Conservation (phyloP, 2,329 filamentous ascomycete genomes). For the Xylaria sp. region DNA sequence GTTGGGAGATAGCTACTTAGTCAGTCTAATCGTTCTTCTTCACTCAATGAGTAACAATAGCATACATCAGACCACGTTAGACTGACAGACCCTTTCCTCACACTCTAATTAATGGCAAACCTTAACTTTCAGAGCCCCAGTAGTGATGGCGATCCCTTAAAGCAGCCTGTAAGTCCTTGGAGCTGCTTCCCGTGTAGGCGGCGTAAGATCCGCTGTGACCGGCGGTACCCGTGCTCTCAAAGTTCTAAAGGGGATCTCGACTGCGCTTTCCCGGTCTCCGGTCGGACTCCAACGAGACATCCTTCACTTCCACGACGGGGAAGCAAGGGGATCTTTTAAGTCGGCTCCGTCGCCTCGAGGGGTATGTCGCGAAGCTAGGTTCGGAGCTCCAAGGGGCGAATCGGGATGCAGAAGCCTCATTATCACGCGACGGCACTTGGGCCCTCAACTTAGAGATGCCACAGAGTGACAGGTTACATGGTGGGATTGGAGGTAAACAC, state of each 20-base stretch:
- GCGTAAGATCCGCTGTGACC: constrained; percentile 24
- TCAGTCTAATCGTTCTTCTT: background rate
- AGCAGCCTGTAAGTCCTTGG: constrained; percentile 24
- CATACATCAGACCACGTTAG: background rate
- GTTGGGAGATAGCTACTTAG: background rate
- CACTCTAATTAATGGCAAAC: constrained; percentile 7
- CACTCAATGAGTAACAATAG: background rate
- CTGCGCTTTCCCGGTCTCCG: constrained; percentile 25
- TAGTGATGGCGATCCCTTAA: background rate
- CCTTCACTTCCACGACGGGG: constrained; percentile 15
- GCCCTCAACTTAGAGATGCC: background rate
- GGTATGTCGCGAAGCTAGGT: constrained; percentile 17
- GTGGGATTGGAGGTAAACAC: background rate
- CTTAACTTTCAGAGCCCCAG: background rate
- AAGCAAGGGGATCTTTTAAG: constrained; percentile 23
- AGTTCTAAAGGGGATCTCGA: constrained; percentile 22
- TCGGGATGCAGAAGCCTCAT: background rate
- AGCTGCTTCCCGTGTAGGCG: constrained; percentile 26
- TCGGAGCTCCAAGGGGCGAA: background rate
- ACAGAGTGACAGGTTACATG: background rate
- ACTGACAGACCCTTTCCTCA: background rate
- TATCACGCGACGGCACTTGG: background rate
- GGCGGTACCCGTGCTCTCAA: constrained; percentile 16
- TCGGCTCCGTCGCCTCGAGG: constrained; percentile 27
- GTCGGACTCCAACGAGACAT: constrained; percentile 27